Evolutionary conservation across 768 basidiomycete genomes (phyloP).

Genomic region (Tylopilus subfusipes): DNA sequence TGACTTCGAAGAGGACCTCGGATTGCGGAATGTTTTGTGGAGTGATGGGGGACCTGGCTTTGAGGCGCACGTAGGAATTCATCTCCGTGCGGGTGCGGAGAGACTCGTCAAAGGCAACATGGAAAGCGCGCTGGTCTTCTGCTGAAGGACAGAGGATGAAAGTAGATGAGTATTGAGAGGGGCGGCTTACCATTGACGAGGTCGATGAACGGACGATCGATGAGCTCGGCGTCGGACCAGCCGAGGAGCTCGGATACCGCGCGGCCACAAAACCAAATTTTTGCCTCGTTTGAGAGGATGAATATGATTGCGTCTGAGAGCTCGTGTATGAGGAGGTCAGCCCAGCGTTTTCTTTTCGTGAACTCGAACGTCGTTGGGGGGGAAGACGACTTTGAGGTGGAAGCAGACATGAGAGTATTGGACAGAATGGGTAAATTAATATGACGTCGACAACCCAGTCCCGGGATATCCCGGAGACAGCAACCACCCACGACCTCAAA

Average conservation of each 20-base stretch:
- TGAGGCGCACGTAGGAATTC: conserved; percentile 58
- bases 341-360: conserved; percentile 84
- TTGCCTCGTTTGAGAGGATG: conserved; percentile 59
- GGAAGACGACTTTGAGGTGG: conserved; percentile 7
- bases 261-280: conserved; percentile 66
- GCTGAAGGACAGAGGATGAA: conserved; percentile 34
- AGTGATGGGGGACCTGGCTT: conserved; percentile 38
- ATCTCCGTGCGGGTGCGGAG: conserved; percentile 49
- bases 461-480: conserved; percentile 8
- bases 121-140: conserved; percentile 51
- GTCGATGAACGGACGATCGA: conserved; percentile 63
- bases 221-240: conserved; percentile 69
- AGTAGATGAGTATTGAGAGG: not conserved
- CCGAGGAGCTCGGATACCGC: conserved; percentile 71
- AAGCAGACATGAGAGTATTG: conserved; percentile 15
- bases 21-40: conserved; percentile 30
- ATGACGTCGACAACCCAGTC: conserved; percentile 28
- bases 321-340: conserved; percentile 73
- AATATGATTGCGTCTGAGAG: conserved; percentile 70
- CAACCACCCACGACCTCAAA: conserved; percentile 34
- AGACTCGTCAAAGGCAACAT: conserved; percentile 50
- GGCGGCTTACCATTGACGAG: conserved; percentile 57
- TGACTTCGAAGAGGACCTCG: conserved; percentile 68
- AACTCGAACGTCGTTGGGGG: conserved; percentile 58
- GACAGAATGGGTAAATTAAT: not conserved